phyloP scores from a whole-genome alignment of 2,329 filamentous ascomycete genomes.

The Apiospora koreana region DNA sequence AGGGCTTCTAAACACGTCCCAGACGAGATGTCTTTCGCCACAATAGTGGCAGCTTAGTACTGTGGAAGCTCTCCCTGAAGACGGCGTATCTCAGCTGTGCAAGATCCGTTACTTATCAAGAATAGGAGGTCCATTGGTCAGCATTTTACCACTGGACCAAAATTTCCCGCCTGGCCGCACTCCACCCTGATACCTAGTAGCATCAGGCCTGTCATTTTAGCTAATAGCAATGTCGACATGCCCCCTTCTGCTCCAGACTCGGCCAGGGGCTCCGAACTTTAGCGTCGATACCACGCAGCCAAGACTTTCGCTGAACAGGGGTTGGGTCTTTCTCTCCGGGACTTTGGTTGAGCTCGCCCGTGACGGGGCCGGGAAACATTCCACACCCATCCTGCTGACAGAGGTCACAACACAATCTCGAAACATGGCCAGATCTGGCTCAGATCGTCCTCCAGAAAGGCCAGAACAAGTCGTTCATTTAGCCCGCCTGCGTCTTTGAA shows the following conservation, averaged over 20 bases:
- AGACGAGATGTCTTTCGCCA: not conserved
- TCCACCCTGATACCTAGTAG: not conserved
- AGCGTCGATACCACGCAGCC: constrained; percentile 6
- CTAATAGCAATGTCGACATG: not conserved
- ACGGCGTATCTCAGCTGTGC: not conserved
- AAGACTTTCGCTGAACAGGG: not conserved
- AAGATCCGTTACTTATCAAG: not conserved
- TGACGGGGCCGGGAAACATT: not conserved
- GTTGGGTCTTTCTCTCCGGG: not conserved
- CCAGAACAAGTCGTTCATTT: not conserved
- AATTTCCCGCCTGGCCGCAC: not conserved
- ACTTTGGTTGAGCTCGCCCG: not conserved
- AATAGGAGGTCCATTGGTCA: not conserved
- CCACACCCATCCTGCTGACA: not conserved
- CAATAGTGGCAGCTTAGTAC: not conserved
- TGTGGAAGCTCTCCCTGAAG: not conserved
- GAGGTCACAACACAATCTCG: not conserved
- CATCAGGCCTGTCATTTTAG: not conserved
- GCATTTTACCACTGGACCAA: not conserved
- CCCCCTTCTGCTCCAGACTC: not conserved
- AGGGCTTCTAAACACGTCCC: too few species aligned
- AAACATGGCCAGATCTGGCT: not conserved
- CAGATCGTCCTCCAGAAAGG: not conserved
- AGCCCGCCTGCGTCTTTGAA: not conserved
- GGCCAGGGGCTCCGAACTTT: not conserved